Evolutionary conservation across 2,329 filamentous ascomycete species (phyloP).

Genomic region (Ilyonectria robusta): DNA sequence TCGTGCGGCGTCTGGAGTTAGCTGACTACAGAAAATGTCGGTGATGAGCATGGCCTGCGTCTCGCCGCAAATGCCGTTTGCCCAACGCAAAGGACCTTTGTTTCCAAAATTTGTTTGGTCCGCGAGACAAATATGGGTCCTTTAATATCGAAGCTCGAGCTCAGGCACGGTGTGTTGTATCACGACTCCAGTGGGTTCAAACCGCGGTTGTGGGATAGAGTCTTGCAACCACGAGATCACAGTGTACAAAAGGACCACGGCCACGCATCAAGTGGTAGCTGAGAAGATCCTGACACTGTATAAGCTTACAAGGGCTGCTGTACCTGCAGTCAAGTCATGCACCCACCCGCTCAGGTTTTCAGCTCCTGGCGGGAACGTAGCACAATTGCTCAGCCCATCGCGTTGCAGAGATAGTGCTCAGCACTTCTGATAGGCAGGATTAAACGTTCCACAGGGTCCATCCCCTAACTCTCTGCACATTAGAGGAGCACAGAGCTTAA

Average conservation of each 20-base stretch:
- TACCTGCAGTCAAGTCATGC: constrained; percentile 24
- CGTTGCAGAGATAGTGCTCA: constrained; percentile 20
- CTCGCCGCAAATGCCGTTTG: background rate
- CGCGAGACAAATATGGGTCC: constrained; percentile 5
- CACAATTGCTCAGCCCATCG: constrained; percentile 24
- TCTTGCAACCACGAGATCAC: constrained; percentile 16
- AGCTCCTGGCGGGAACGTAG: constrained; percentile 22
- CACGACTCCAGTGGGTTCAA: constrained; percentile 13
- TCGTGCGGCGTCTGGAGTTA: background rate
- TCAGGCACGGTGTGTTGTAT: background rate
- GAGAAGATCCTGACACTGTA: background rate
- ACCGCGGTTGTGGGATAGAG: constrained; percentile 17
- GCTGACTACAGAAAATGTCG: background rate
- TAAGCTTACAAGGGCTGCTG: background rate
- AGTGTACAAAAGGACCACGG: constrained; percentile 7
- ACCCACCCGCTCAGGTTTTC: constrained; percentile 23
- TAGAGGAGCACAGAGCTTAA: background rate
- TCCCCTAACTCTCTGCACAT: background rate
- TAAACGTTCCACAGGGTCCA: constrained; percentile 10
- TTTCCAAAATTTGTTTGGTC: background rate
- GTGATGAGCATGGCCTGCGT: background rate
- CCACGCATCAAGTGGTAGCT: background rate
- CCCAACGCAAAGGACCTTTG: background rate
- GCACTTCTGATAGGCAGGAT: background rate
- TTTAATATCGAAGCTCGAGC: constrained; percentile 3